These are phyloP conservation scores for Nitzschia sp. DNA, from an alignment of 108 stramenopile species.

Conservation along the genomic window DNA sequence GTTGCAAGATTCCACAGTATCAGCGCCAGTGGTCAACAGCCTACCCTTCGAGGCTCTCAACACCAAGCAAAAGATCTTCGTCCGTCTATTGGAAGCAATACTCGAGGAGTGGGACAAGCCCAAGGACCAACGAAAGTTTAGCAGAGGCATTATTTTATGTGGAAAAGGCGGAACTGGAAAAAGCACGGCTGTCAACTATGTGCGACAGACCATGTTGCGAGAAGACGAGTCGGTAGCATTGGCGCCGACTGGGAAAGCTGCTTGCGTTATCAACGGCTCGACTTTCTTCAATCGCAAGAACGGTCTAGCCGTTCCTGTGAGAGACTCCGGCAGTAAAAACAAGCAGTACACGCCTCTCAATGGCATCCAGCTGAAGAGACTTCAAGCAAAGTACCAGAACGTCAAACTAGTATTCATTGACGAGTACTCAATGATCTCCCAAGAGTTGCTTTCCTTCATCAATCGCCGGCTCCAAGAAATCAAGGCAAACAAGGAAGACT, in stretches of 20 bases:
- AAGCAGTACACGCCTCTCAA: background rate
- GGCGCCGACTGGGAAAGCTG: background rate
- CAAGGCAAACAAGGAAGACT: background rate
- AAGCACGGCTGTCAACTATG: background rate
- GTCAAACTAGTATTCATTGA: background rate
- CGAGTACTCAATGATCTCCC: background rate
- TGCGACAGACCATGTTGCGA: background rate
- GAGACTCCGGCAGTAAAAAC: background rate
- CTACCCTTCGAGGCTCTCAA: background rate
- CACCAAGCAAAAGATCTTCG: background rate
- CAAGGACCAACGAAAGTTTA: background rate
- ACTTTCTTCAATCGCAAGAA: background rate
- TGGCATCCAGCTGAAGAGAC: background rate
- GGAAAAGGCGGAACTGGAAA: background rate
- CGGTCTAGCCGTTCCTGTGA: background rate
- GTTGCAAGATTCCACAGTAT: too few relatives aligned
- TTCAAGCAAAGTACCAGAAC: background rate
- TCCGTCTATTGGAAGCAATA: background rate
- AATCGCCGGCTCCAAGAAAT: background rate
- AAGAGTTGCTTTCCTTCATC: background rate
- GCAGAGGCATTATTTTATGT: background rate
- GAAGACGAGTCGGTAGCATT: background rate
- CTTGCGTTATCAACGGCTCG: background rate
- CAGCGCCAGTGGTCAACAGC: too few relatives aligned
- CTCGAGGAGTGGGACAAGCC: background rate